Evolutionary conservation across 139 green algal genomes (phyloP), one percentile per base, ranked within the genome.

Genomic region (Choricystis sp.): DNA sequence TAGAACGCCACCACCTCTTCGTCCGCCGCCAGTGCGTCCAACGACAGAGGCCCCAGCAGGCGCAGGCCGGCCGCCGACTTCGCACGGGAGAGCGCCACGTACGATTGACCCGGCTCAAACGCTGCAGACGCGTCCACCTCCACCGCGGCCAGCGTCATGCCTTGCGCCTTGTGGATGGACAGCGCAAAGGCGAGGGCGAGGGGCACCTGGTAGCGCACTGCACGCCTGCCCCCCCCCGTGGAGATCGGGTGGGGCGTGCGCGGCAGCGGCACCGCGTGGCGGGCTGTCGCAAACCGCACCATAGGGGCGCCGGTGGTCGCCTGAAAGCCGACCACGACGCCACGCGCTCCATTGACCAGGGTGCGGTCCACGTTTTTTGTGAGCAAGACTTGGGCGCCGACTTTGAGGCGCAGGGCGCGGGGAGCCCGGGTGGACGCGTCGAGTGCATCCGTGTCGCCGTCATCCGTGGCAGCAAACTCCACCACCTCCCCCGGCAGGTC

Each of bases 81-180:
- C 14, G 73, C 83, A 2, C 83, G 69, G 21, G 66, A 78, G 4
- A 90, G 74, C 2, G 83, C 83, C 23, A 90, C 83, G 62, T 90
- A 90, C 3, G 78, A 76, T 79, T 85, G 83, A 29, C 83, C 83
- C 19, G 76, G 61, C 63, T 82, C 83, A 65, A 90, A 90, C 1
- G 73, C 72, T 0, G 65, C 63, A 22, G 69, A 63, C 23, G 87
- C 63, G 59, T 16, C 64, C 21, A 84, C 68, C 70, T 79, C 67
- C 14, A 70, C 73, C 23, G 57, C 31, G 69, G 89, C 81, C n/a
- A 90, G 61, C 4, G 78, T 86, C 80, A 88, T 79, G 27, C 83
- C 83, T 64, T 90, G 83, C 25, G 57, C 77, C 70, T 86, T 87
- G 71, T 90, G 83, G 57, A 90, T 67, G 49, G 60, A 76, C 57